A percentile compares a stretch with the other conserved stretches of the same genome.
phyloP scores from a whole-genome alignment of 1,139 yeast species.

The Pichiaceae sp. region DNA sequence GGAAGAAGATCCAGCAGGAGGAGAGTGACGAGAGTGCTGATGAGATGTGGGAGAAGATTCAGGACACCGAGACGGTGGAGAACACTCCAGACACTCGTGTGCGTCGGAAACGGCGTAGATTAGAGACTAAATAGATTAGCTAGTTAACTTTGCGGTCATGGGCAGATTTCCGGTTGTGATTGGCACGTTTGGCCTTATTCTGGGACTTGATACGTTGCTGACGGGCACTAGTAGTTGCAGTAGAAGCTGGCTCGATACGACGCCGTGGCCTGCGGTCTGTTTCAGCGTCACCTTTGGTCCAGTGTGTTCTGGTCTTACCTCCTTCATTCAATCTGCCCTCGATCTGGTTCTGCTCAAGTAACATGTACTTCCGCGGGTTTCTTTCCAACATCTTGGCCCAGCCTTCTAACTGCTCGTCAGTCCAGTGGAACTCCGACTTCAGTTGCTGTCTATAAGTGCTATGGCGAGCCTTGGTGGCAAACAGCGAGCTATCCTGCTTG shows the following conservation, averaged over 20 bases:
- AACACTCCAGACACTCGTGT: constrained; percentile 19
- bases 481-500: constrained; percentile 42
- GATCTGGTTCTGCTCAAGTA: constrained; percentile 55
- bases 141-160: constrained; percentile 40
- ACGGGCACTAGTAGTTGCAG: constrained; percentile 2
- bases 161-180: constrained; percentile 56
- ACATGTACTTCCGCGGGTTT: constrained; percentile 51
- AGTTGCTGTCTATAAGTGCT: constrained; percentile 42
- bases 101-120: constrained; percentile 1
- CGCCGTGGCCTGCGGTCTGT: constrained; percentile 6
- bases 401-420: constrained; percentile 88
- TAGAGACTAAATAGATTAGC: constrained; percentile 31
- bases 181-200: constrained; percentile 48
- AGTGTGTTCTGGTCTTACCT: constrained; percentile 11
- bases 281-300: constrained; percentile 13
- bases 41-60: constrained; percentile 22
- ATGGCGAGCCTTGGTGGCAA: constrained; percentile 45
- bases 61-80: constrained; percentile 18
- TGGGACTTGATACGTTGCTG: constrained; percentile 41
- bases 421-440: constrained; percentile 52
- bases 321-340: constrained; percentile 21
- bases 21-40: constrained; percentile 23
- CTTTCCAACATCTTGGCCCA: constrained; percentile 75
- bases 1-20: constrained; percentile 21
- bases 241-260: neutral